Base-by-base conservation (phyloP, 768 basidiomycete species). In the Strobilomyces confusus region DNA sequence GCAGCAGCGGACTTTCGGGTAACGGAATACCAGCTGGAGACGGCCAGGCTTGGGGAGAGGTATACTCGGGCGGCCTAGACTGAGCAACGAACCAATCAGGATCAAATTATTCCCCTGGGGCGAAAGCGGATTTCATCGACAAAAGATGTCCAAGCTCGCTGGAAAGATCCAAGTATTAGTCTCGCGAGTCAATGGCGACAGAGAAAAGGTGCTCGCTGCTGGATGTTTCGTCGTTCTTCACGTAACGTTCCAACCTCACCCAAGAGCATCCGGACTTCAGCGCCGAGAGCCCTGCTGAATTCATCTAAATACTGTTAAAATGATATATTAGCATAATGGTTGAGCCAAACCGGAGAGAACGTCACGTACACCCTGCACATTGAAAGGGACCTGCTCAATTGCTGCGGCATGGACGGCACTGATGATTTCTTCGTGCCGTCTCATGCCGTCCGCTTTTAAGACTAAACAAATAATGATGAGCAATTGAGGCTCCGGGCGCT, bases 61-160 rank as follows among this genome's bases (percentile, higher is more conserved):
- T 69, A 22, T 68, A 54, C 44, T 58, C 55, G 6, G 65, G 72
- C 3, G 77, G 77, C 75, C 75, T 75, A 46, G 11, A 17, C 19
- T 17, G 7, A 41, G n/a, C 11, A 29, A 44, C 69, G 51, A 32
- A 81, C 89, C 89, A 88, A 42, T 85, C 81, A 9, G 83, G 76
- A 60, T 87, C 42, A 58, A 84, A 90, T 66, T 86, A 83, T 45
- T 87, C 89, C 47, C 85, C 87, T 23, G 86, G 80, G 4, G 81
- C 83, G 62, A 88, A 29, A 8, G 14, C n/a, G 13, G 85, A 77
- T 65, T 79, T 81, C 74, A 84, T 73, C 55, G 73, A 74, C 48
- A 90, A 66, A 29, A 90, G 72, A 51, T 75, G 79, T n/a, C 86
- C 87, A 48, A 92, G 74, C 77, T 90, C 86, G 62, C 89, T 89